A percentile compares a stretch with the other conserved stretches of the same genome.
Evolutionary conservation across 345 rosid species (phyloP).

Genomic region (Carallia pectinifolia): DNA sequence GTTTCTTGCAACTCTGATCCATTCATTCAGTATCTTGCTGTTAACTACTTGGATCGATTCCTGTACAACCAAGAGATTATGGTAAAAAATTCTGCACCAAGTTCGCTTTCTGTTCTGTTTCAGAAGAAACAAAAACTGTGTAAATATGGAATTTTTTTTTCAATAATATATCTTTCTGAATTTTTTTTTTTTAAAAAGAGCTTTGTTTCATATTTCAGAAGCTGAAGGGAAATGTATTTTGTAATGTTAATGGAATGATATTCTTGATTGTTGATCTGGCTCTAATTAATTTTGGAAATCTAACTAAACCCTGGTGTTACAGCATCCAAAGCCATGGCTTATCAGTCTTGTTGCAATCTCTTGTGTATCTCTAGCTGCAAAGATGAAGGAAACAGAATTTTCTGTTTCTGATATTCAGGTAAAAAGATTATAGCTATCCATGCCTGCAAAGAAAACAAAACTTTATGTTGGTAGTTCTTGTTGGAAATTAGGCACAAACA

Average conservation of each 20-base stretch:
- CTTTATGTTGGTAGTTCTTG: too few species aligned
- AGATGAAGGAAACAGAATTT: slow-evolving; percentile 62
- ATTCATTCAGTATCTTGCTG: slow-evolving; percentile 61
- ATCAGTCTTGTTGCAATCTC: slow-evolving; percentile 60
- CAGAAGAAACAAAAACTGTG: too few species aligned
- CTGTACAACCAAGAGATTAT: slow-evolving; percentile 52
- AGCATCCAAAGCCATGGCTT: slow-evolving; percentile 64
- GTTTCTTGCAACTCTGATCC: slow-evolving; percentile 40
- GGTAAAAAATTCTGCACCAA: slow-evolving; percentile 34
- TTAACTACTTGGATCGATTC: slow-evolving; percentile 82
- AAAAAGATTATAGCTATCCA: not conserved
- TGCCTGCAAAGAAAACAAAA: not conserved
- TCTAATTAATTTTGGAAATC: not conserved
- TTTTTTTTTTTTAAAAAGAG: not conserved
- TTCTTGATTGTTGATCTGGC: not conserved
- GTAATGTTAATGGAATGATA: not conserved
- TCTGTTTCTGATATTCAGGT: slow-evolving; percentile 50
- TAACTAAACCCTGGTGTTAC: not conserved
- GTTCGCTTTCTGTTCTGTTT: not conserved
- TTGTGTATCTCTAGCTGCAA: slow-evolving; percentile 69
- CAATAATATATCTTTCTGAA: too few species aligned
- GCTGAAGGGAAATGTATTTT: too few species aligned
- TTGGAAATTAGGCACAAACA: too few species aligned
- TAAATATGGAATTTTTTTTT: too few species aligned
- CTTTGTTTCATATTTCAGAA: too few species aligned